phyloP scores from a whole-genome alignment of 352 stramenopile species.

The Phytophthora hibernalis region DNA sequence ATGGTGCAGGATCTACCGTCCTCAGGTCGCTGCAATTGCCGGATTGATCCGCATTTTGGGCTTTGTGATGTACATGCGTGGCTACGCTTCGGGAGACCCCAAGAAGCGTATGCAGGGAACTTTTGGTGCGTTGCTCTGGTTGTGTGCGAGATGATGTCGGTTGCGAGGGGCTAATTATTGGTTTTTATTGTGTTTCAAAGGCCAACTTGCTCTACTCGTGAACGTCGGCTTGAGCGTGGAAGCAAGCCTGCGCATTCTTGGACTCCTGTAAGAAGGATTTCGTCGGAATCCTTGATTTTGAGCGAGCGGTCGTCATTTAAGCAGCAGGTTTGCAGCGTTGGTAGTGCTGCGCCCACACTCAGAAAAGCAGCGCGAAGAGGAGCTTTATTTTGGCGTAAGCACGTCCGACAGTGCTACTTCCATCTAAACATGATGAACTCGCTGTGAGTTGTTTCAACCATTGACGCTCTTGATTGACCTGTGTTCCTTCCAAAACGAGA shows the following conservation, averaged over 20 bases:
- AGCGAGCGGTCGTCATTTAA: not conserved
- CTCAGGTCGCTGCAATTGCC: slow-evolving; percentile 62
- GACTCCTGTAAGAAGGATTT: slow-evolving; percentile 25
- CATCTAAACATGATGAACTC: too few species aligned
- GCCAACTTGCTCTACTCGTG: slow-evolving; percentile 53
- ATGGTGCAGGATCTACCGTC: slow-evolving; percentile 60
- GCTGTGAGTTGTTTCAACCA: too few species aligned
- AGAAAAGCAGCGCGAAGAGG: too few species aligned
- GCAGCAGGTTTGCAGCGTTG: not conserved
- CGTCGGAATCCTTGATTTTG: not conserved
- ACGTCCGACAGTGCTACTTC: slow-evolving; percentile 1
- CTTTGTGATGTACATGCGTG: slow-evolving; percentile 73
- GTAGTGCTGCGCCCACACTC: not conserved
- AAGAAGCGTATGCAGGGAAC: slow-evolving; percentile 64
- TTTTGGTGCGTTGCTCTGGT: slow-evolving; percentile 51
- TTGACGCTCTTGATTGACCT: too few species aligned
- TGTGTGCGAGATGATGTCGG: not conserved
- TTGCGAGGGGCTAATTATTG: not conserved
- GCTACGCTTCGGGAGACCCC: slow-evolving; percentile 69
- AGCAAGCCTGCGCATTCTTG: slow-evolving; percentile 38
- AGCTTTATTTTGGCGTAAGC: slow-evolving; percentile 11
- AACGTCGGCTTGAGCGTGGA: slow-evolving; percentile 36
- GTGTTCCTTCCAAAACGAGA: too few species aligned
- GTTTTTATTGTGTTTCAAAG: slow-evolving; percentile 31
- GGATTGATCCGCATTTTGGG: slow-evolving; percentile 60